Evolutionary conservation across 805 yeast species (phyloP).

Genomic region (Cyberlindnera americana): DNA sequence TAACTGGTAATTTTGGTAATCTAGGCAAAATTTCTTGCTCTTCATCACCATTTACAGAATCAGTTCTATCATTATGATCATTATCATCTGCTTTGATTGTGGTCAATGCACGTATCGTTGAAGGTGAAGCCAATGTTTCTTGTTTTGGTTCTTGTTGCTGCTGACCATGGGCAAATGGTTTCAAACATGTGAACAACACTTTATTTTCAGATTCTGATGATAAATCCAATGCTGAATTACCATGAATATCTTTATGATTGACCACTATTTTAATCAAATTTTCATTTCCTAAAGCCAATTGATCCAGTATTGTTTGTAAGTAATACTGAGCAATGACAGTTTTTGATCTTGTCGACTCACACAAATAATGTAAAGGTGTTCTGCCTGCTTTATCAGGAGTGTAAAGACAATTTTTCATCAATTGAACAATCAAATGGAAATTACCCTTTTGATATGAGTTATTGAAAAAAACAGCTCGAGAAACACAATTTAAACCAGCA

Average conservation of each 20-base stretch:
- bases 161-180: conserved; percentile 16
- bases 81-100: conserved; percentile 1
- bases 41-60: conserved; percentile 6
- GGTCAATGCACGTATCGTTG: conserved; percentile 3
- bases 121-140: conserved; percentile 5
- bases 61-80: conserved; percentile 7
- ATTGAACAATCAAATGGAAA: conserved; percentile 55
- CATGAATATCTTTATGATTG: conserved; percentile 76
- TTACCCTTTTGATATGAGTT: conserved; percentile 65
- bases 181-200: conserved; percentile 38
- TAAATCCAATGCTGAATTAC: conserved; percentile 82
- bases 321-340: conserved; percentile 53
- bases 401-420: conserved; percentile 60
- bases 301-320: conserved; percentile 44
- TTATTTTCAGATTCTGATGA: conserved; percentile 58
- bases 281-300: conserved; percentile 37
- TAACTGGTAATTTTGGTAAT: conserved; percentile 22
- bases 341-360: conserved; percentile 48
- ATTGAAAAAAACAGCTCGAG: conserved; percentile 66
- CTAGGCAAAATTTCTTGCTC: conserved; percentile 4
- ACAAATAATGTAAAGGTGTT: conserved; percentile 69
- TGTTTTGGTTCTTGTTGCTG: conserved; percentile 17
- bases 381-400: conserved; percentile 71
- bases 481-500: conserved; percentile 65
- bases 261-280: conserved; percentile 52